A percentile compares a stretch with the other conserved stretches of the same genome.
These are phyloP conservation scores for Harrya chromipes DNA, from an alignment of 768 basidiomycete genomes.

Conservation along the genomic window DNA sequence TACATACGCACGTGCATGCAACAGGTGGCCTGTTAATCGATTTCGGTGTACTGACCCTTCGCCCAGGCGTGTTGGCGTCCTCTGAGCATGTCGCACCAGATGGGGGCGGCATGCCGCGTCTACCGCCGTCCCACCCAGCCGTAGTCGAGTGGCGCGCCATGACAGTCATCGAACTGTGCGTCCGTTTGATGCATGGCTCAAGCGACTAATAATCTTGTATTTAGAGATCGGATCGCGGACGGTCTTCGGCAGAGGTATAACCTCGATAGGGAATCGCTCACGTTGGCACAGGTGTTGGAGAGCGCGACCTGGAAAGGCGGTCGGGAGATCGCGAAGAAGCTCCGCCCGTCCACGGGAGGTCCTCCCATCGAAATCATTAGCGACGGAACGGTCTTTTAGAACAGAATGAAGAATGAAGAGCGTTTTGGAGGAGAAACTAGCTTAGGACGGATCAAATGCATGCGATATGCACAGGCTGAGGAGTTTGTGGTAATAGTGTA, in stretches of 20 bases:
- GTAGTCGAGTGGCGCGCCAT: constrained; percentile 96
- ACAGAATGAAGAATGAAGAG: not conserved
- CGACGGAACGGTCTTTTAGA: constrained; percentile 77
- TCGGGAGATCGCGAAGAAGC: constrained; percentile 82
- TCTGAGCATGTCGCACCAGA: constrained; percentile 42
- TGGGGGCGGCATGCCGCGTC: constrained; percentile 49
- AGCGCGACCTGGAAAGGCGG: constrained; percentile 98
- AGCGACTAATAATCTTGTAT: not conserved
- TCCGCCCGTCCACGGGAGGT: constrained; percentile 69
- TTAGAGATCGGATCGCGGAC: constrained; percentile 76
- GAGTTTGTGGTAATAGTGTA: too few relatives aligned
- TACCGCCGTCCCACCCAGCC: constrained; percentile 78
- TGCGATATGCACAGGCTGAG: too few relatives aligned
- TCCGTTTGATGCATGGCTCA: not conserved
- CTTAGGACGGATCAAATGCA: too few relatives aligned
- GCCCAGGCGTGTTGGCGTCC: constrained; percentile 47
- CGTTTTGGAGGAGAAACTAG: too few relatives aligned
- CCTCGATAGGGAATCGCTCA: constrained; percentile 50
- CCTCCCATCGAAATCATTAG: constrained; percentile 86
- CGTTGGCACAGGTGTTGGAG: constrained; percentile 87
- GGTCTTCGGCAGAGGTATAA: constrained; percentile 60
- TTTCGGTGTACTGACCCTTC: constrained; percentile 72
- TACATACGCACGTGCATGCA: not conserved
- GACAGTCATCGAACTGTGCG: constrained; percentile 90
- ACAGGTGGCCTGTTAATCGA: constrained; percentile 87